These are phyloP conservation scores for Cardamine occulta DNA, from an alignment of 345 rosid species.

Conservation along the genomic window DNA sequence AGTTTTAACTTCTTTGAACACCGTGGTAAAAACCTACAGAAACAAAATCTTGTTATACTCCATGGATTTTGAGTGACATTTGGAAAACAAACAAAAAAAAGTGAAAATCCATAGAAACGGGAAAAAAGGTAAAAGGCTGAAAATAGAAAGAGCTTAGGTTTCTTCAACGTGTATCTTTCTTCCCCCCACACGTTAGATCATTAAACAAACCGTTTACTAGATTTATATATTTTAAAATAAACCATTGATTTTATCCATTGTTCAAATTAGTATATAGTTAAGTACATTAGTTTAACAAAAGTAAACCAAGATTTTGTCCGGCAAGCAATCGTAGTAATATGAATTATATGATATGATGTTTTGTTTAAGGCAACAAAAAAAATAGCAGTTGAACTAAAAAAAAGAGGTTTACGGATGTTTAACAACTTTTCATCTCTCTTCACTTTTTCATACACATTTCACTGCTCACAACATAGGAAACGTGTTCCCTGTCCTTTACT, in stretches of 20 bases:
- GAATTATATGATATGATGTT: constrained; percentile 23
- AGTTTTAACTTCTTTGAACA: too few species aligned
- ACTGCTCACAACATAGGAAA: constrained; percentile 48
- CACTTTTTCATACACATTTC: constrained; percentile 39
- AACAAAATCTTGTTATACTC: constrained; percentile 9
- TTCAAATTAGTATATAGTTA: neutral
- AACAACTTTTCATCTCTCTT: constrained; percentile 30
- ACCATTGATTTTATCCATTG: neutral
- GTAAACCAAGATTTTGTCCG: constrained; percentile 8
- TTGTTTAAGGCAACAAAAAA: constrained; percentile 28
- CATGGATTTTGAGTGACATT: constrained; percentile 1
- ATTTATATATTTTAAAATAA: neutral
- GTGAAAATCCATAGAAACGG: neutral
- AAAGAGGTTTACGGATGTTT: constrained; percentile 11
- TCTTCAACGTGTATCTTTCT: constrained; percentile 16
- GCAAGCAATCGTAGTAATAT: constrained; percentile 8
- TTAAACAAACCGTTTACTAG: neutral
- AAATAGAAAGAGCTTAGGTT: constrained; percentile 3
- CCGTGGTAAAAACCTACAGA: neutral
- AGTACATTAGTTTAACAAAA: constrained; percentile 13
- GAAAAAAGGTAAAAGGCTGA: neutral
- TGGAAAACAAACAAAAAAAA: neutral
- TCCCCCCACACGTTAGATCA: constrained; percentile 10
- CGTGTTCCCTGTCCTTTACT: constrained; percentile 41
- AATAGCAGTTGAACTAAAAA: constrained; percentile 9